These are phyloP conservation scores for Alternaria arborescens DNA, from an alignment of 2,329 filamentous ascomycete genomes.

Conservation along the genomic window DNA sequence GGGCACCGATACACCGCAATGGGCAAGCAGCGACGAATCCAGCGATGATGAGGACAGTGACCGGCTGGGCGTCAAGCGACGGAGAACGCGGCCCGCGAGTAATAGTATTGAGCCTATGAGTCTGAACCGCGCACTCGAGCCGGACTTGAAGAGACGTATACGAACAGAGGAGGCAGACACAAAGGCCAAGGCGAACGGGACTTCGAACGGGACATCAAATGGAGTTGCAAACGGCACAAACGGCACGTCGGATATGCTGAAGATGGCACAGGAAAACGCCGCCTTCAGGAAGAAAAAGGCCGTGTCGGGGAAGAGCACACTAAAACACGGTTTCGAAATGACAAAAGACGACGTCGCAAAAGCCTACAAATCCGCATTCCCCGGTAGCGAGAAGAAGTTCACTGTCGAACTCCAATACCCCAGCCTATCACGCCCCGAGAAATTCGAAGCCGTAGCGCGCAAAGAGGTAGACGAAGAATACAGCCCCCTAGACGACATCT, in stretches of 20 bases:
- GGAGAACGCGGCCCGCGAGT: slow-evolving; percentile 48
- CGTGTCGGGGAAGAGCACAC: slow-evolving; percentile 22
- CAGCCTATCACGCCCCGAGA: slow-evolving; percentile 73
- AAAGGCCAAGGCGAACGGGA: slow-evolving; percentile 6
- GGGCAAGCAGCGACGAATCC: slow-evolving; percentile 44
- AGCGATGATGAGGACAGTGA: slow-evolving; percentile 42
- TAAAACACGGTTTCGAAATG: slow-evolving; percentile 55
- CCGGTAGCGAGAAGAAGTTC: slow-evolving; percentile 53
- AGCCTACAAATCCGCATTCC: slow-evolving; percentile 63
- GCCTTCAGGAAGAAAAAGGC: slow-evolving; percentile 22
- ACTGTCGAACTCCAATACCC: slow-evolving; percentile 83
- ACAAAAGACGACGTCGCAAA: slow-evolving; percentile 50
- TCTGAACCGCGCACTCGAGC: slow-evolving; percentile 49
- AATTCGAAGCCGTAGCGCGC: slow-evolving; percentile 47
- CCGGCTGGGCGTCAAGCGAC: slow-evolving; percentile 34
- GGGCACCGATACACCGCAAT: slow-evolving; percentile 46
- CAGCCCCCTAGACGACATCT: slow-evolving; percentile 75
- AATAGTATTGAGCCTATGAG: slow-evolving; percentile 47
- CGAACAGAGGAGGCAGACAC: slow-evolving; percentile 32
- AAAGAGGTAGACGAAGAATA: slow-evolving; percentile 39
- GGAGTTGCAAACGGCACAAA: slow-evolving; percentile 7
- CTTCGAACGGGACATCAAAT: slow-evolving; percentile 6
- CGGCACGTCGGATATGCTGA: slow-evolving; percentile 6
- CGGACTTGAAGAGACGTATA: slow-evolving; percentile 46
- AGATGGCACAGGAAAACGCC: slow-evolving; percentile 15